A percentile compares a stretch with the other conserved stretches of the same genome.
phyloP scores from a whole-genome alignment of 345 rosid genomes.

The Raphanus raphanistrum region DNA sequence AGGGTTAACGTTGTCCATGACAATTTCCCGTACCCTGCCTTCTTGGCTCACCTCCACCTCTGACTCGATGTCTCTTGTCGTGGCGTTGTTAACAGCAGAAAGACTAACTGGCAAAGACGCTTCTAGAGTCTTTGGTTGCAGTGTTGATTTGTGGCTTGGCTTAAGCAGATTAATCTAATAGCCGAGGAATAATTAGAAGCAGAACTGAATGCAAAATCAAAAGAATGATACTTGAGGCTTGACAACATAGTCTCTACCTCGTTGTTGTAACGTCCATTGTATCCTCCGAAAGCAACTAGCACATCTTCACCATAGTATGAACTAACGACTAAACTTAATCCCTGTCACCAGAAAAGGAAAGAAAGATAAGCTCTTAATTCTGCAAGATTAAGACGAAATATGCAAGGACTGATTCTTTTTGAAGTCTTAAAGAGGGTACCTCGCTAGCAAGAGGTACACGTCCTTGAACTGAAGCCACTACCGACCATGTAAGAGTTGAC shows the following conservation, averaged over 20 bases:
- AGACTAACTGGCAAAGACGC: slow-evolving; percentile 68
- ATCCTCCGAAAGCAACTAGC: slow-evolving; percentile 93
- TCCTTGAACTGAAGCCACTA: slow-evolving; percentile 80
- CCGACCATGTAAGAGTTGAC: slow-evolving; percentile 96
- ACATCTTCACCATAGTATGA: slow-evolving; percentile 82
- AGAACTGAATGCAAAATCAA: slow-evolving; percentile 6
- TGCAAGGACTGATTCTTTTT: background rate
- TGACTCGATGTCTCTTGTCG: slow-evolving; percentile 85
- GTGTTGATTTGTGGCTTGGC: slow-evolving; percentile 90
- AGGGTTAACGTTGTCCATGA: slow-evolving; percentile 62
- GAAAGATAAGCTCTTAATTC: background rate
- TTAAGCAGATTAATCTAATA: slow-evolving; percentile 82
- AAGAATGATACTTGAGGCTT: background rate
- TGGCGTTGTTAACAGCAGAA: slow-evolving; percentile 67
- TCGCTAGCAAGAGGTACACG: slow-evolving; percentile 96
- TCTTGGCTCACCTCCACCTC: slow-evolving; percentile 76
- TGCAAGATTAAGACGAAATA: slow-evolving; percentile 14
- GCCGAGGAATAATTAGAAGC: slow-evolving; percentile 28
- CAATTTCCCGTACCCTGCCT: slow-evolving; percentile 86
- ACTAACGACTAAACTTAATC: slow-evolving; percentile 86
- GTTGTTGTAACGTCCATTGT: slow-evolving; percentile 90
- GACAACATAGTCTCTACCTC: slow-evolving; percentile 54
- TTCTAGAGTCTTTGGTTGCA: slow-evolving; percentile 64
- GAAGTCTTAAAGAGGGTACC: slow-evolving; percentile 46
- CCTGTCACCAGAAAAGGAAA: slow-evolving; percentile 50